These are phyloP conservation scores for Pichia sp. DNA, from an alignment of 1,139 yeast genomes.

Conservation along the genomic window DNA sequence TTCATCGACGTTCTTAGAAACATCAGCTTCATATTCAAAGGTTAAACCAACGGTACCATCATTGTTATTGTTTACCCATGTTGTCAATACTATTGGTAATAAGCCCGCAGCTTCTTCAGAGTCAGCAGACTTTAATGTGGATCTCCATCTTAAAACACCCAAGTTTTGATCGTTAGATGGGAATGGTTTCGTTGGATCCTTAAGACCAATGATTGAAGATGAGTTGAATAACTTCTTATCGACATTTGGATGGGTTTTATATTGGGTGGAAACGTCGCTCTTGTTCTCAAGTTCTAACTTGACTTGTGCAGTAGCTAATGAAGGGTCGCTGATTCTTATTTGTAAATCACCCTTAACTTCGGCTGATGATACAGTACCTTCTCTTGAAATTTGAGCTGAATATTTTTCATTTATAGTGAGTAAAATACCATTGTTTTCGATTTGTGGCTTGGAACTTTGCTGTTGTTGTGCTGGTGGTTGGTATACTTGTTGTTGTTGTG, in stretches of 20 bases:
- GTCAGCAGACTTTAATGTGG: constrained; percentile 43
- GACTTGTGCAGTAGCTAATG: constrained; percentile 64
- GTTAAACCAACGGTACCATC: constrained; percentile 67
- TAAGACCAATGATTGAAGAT: constrained; percentile 62
- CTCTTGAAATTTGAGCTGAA: constrained; percentile 76
- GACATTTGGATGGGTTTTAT: constrained; percentile 95
- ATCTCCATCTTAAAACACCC: constrained; percentile 92
- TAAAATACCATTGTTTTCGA: constrained; percentile 73
- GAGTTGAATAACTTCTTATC: constrained; percentile 70
- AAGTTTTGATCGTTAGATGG: constrained; percentile 89
- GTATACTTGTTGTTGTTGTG: constrained; percentile 26
- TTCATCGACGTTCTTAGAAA: constrained; percentile 52
- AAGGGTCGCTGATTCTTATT: constrained; percentile 76
- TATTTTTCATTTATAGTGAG: constrained; percentile 76
- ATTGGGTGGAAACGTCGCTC: constrained; percentile 53
- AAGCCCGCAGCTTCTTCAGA: constrained; percentile 49
- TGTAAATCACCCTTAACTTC: constrained; percentile 93
- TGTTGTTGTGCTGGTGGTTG: constrained; percentile 22
- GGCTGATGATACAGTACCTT: constrained; percentile 70
- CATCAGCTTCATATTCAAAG: constrained; percentile 76
- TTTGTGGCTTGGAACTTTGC: constrained; percentile 34
- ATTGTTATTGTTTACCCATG: constrained; percentile 74
- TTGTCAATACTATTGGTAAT: constrained; percentile 74
- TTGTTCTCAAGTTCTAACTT: constrained; percentile 45
- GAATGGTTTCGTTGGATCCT: constrained; percentile 76